These are phyloP conservation scores for Glebionis coronaria DNA, from an alignment of 129 eudicot species.

Conservation along the genomic window DNA sequence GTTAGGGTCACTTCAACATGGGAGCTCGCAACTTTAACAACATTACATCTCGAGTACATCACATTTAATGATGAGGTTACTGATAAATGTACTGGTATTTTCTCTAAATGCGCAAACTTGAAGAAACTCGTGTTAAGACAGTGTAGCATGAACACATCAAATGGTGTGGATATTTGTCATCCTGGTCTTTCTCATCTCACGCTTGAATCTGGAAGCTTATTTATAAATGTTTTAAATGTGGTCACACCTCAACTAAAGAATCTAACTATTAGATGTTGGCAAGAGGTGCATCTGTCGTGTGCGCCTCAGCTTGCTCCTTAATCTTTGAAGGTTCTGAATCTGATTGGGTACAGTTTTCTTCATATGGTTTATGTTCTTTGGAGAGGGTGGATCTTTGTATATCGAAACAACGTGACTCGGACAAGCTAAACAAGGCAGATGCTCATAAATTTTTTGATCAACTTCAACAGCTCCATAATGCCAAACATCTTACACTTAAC, in stretches of 20 bases:
- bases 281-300: too few species aligned
- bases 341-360: background rate
- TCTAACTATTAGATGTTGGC: background rate
- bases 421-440: background rate
- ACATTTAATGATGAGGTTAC: background rate
- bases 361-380: background rate
- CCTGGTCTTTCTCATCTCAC: background rate
- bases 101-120: conserved; percentile 11
- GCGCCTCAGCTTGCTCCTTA: background rate
- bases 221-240: background rate
- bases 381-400: conserved; percentile 8
- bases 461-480: conserved; percentile 5
- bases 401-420: too few species aligned
- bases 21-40: conserved; percentile 16
- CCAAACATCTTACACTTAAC: conserved; percentile 16
- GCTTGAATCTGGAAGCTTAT: background rate
- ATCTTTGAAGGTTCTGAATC: background rate
- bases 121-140: background rate
- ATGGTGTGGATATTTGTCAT: conserved; percentile 1
- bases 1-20: background rate
- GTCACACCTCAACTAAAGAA: conserved; percentile 9
- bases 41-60: background rate
- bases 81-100: background rate
- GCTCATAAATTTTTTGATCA: background rate
- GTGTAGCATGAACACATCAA: background rate